Percentiles rank a stretch among this genome's conserved stretches.
Conservation (phyloP, 371 early-diverging fungal genomes). For the Mortierella sp. region DNA sequence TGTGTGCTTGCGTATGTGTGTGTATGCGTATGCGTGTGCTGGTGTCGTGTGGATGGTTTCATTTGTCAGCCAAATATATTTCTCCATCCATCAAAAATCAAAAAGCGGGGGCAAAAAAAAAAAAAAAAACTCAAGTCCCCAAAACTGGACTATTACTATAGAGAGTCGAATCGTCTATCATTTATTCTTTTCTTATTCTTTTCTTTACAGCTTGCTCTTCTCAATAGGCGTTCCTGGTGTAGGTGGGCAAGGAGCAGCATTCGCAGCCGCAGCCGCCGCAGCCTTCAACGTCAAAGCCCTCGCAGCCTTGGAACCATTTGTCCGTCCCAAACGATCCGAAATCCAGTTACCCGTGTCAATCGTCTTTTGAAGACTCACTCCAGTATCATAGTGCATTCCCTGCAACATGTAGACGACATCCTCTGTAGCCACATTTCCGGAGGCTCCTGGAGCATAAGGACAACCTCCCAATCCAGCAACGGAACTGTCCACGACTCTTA, state of each 20-base stretch:
- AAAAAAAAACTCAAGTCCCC: neutral
- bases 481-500: slow-evolving; percentile 93
- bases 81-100: too few relatives aligned
- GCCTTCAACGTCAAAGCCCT: slow-evolving; percentile 51
- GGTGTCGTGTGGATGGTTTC: too few relatives aligned
- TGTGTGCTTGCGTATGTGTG: neutral
- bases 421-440: slow-evolving; percentile 97
- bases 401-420: slow-evolving; percentile 95
- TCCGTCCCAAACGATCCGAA: slow-evolving; percentile 74
- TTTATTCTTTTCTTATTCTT: neutral
- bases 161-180: neutral
- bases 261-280: slow-evolving; percentile 26
- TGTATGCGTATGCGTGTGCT: neutral
- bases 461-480: slow-evolving; percentile 97
- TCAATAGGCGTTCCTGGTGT: slow-evolving; percentile 29
- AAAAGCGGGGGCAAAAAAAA: too few relatives aligned
- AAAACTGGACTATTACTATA: too few relatives aligned
- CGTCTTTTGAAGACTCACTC: slow-evolving; percentile 78
- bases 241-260: slow-evolving; percentile 27
- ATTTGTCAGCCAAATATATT: too few relatives aligned
- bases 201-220: slow-evolving; percentile 40
- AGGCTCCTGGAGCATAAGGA: slow-evolving; percentile 96
- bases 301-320: slow-evolving; percentile 61
- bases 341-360: slow-evolving; percentile 88
- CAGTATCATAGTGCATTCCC: slow-evolving; percentile 86